Base-by-base conservation (phyloP, 2,329 filamentous ascomycete species). In the Alternaria hordeiaustralica region DNA sequence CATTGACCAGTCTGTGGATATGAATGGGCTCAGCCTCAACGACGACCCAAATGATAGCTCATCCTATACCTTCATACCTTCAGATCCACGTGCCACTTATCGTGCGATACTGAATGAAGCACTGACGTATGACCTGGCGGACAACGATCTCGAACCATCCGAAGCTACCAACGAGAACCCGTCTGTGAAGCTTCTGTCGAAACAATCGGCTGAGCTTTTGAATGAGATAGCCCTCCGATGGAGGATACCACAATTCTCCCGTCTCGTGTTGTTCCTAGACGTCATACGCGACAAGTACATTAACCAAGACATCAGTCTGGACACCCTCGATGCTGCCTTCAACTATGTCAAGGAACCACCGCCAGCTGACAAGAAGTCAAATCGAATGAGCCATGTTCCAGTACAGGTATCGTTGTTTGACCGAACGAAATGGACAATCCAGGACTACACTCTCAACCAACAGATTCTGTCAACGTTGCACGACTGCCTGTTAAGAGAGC, bases 1-100 rank as follows among this genome's bases (percentile, higher is more conserved):
- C 44, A 82, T 88, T 68, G 93, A 96, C 73, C 88, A 91, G 66
- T 86, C 90, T 6, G 84, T 92, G 55, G 89, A 89, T 73, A 84
- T 94, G 71, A 85, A 87, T 63, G 86, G 87, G 13, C 83, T 96
- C 65, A 89, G 88, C 26, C 80, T 93, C 28, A 86, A 80, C 49
- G 84, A 86, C 55, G 76, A 81, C 79, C 82, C 84, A 49, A 81
- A 82, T 51, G 82, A 82, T 67, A 87, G 90, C 70, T 83, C 89
- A 51, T 87, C 90, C 54, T 98, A 95, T 78, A 96, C 92, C 1
- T 99, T 95, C 77, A 96, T 97, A 63, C 96, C 96, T 30, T 85
- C 91, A 33, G 93, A 97, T 68, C 88, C 95, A 28, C 88, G 94
- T 71, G 87, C 89, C 9, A 94, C 92, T 76, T 97, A 97, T 82